phyloP scores from a whole-genome alignment of 1,284 basidiomycete genomes.

The Fomitopsis schrenkii region DNA sequence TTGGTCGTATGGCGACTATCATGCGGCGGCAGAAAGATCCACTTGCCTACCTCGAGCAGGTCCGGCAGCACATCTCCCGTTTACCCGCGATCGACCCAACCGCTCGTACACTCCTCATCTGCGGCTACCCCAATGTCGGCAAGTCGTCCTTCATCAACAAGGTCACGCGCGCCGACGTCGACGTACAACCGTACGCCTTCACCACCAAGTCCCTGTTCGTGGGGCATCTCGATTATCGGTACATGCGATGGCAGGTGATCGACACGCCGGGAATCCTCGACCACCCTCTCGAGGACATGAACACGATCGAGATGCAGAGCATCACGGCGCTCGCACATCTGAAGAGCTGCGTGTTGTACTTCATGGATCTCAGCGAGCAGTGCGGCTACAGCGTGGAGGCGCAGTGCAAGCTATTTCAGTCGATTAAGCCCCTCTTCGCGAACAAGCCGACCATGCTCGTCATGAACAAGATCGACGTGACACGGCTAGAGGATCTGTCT shows the following conservation, averaged over 20 bases:
- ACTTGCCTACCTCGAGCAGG: slow-evolving; percentile 94
- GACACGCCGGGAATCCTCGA: slow-evolving; percentile 93
- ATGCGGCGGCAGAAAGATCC: slow-evolving; percentile 98
- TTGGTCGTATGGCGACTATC: slow-evolving; percentile 96
- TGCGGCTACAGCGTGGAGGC: slow-evolving; percentile 95
- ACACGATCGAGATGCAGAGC: slow-evolving; percentile 99
- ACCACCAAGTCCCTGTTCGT: slow-evolving; percentile 97
- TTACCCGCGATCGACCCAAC: slow-evolving; percentile 94
- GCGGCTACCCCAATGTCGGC: slow-evolving; percentile 96
- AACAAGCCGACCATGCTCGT: slow-evolving; percentile 91
- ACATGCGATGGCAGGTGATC: slow-evolving; percentile 96
- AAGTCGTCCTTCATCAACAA: slow-evolving; percentile 99
- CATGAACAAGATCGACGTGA: slow-evolving; percentile 95
- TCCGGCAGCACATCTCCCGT: slow-evolving; percentile 95
- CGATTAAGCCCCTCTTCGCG: slow-evolving; percentile 92
- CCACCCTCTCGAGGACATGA: slow-evolving; percentile 97
- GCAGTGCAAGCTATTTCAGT: slow-evolving; percentile 95
- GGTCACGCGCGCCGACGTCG: slow-evolving; percentile 94
- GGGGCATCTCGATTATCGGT: slow-evolving; percentile 96
- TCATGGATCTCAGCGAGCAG: slow-evolving; percentile 96
- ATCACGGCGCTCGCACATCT: slow-evolving; percentile 95
- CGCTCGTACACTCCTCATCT: slow-evolving; percentile 93
- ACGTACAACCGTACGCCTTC: slow-evolving; percentile 97
- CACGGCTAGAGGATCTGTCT: slow-evolving; percentile 76
- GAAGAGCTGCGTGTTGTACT: slow-evolving; percentile 89